Evolutionary conservation across 129 eudicot genomes (phyloP), one percentile per base, ranked within the genome.

Genomic region (Artemisia argyi): DNA sequence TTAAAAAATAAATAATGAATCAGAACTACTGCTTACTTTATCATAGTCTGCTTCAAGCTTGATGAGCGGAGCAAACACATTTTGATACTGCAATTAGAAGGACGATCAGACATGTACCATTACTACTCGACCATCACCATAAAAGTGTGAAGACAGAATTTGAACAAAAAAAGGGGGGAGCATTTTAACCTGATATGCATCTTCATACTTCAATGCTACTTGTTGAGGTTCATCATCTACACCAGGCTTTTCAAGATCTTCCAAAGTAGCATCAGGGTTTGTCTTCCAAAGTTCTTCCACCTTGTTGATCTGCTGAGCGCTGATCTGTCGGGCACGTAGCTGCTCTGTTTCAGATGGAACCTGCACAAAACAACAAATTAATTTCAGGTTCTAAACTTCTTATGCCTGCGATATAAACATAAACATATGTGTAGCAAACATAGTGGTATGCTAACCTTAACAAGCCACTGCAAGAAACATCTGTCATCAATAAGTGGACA

Each of bases 231-330:
- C 98, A 64, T 95, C 99, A 78, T 95, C 99, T n/a, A 95, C 97
- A 39, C 99, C 99, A 83, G 99, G 99, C 85, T 95, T 95, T 88
- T 95, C 99, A 78, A 95, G 99, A 82, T 95, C 99, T 73, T 95
- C 99, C 70, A 95, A 66, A 30, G 96, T 75, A 48, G 99, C 99
- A 86, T 95, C 99, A 65, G 99, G 99, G 60, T 95, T 95, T 65
- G 99, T 79, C 83, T 95, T 95, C 99, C 99, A 95, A 50, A 95
- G 96, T 73, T 95, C 99, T 75, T 95, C 99, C 83, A 91, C 90
- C 81, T 89, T 89, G 52, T 89, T 89, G 49, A 89, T 89, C 75
- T 89, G 96, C 55, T 89, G 96, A 50, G 96, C 96, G 76, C 88
- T 89, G 54, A 89, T 83, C 73, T 89, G 96, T 32, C 96, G 89